Evolutionary conservation across 768 basidiomycete species (phyloP).

Genomic region (Naematelia encephala): DNA sequence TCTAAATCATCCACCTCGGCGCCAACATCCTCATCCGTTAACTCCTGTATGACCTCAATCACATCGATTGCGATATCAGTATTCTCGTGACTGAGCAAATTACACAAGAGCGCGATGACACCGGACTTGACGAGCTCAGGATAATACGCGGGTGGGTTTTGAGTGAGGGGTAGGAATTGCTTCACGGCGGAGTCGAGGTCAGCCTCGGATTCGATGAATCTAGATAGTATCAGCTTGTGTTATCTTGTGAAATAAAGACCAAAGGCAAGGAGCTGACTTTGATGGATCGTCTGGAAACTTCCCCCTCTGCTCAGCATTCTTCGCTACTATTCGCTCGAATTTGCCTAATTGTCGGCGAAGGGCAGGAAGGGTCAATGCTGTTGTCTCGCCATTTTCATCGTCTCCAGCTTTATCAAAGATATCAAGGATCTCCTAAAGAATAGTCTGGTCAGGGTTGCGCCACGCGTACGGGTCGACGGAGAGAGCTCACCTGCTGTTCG

Average conservation of each 20-base stretch:
- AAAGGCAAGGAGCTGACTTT: constrained; percentile 59
- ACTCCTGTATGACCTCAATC: constrained; percentile 84
- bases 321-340: constrained; percentile 84
- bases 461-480: not conserved
- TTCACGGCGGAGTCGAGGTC: constrained; percentile 87
- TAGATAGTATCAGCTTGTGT: constrained; percentile 44
- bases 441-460: not conserved
- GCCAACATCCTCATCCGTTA: constrained; percentile 93
- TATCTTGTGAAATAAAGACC: not conserved
- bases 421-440: constrained; percentile 66
- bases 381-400: constrained; percentile 61
- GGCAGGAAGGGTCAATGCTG: constrained; percentile 65
- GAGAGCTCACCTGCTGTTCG: constrained; percentile 68
- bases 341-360: constrained; percentile 70
- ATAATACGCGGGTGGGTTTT: constrained; percentile 76
- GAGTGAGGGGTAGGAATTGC: constrained; percentile 79
- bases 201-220: constrained; percentile 98
- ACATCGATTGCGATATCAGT: constrained; percentile 95
- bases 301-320: constrained; percentile 94
- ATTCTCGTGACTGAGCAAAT: constrained; percentile 91
- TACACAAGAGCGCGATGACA: constrained; percentile 66
- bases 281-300: constrained; percentile 89
- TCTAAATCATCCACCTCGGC: constrained; percentile 67
- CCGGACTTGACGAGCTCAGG: constrained; percentile 81
- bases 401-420: constrained; percentile 80